Evolutionary conservation across 495 filamentous ascomycete genomes (phyloP).

Genomic region (Apiosordaria backusii): DNA sequence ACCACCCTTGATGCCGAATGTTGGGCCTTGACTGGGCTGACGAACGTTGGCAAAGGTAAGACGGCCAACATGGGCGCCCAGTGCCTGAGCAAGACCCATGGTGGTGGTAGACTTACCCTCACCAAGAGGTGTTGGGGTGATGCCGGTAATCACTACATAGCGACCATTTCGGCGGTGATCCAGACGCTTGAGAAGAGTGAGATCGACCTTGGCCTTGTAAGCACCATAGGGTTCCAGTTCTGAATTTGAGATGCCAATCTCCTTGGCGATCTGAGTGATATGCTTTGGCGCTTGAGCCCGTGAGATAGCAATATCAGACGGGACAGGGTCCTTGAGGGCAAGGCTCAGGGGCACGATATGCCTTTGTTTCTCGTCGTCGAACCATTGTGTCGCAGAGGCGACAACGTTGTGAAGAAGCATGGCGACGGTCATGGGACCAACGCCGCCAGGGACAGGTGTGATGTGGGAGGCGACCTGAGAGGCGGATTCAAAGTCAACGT

Average conservation of each 20-base stretch:
- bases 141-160: conserved; percentile 90
- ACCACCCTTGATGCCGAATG: conserved; percentile 97
- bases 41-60: conserved; percentile 94
- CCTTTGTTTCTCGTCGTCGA: conserved; percentile 74
- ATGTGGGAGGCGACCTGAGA: conserved; percentile 87
- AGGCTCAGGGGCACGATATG: conserved; percentile 75
- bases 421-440: conserved; percentile 97
- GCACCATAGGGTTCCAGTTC: conserved; percentile 94
- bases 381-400: conserved; percentile 71
- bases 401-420: conserved; percentile 96
- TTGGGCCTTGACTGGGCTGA: conserved; percentile 94
- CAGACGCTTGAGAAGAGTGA: conserved; percentile 75
- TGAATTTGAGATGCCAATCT: conserved; percentile 78
- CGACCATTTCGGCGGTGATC: conserved; percentile 81
- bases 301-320: conserved; percentile 91
- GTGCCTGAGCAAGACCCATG: conserved; percentile 89
- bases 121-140: conserved; percentile 95
- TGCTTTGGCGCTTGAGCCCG: conserved; percentile 84
- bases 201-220: conserved; percentile 91
- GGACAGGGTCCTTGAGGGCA: conserved; percentile 70
- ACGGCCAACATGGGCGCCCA: conserved; percentile 81
- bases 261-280: conserved; percentile 76
- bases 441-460: conserved; percentile 93
- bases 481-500: conserved; percentile 89
- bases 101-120: conserved; percentile 99